Conservation (phyloP, 805 yeast genomes). For the Saturnispora saitoi region DNA sequence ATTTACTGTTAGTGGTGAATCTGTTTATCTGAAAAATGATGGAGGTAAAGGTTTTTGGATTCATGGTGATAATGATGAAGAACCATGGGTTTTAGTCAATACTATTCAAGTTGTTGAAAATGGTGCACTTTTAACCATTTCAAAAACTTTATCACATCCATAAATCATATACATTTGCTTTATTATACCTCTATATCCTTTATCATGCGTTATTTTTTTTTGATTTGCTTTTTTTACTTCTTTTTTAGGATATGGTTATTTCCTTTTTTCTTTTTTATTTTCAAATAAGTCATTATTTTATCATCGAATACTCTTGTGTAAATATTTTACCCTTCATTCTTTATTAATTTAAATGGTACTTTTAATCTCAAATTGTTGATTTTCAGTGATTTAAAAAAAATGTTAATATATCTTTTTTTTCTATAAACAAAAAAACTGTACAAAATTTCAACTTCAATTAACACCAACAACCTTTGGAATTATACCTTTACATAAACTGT, state of each 20-base stretch:
- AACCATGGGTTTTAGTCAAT: constrained; percentile 31
- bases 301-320: too few relatives aligned
- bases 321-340: not conserved
- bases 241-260: not conserved
- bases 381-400: not conserved
- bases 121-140: constrained; percentile 38
- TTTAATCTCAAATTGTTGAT: not conserved
- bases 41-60: constrained; percentile 6
- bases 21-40: constrained; percentile 29
- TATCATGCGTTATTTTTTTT: not conserved
- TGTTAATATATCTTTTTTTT: not conserved
- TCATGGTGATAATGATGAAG: constrained; percentile 25
- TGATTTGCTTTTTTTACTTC: not conserved
- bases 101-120: constrained; percentile 33
- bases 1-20: constrained; percentile 28
- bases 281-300: too few relatives aligned
- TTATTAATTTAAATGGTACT: not conserved
- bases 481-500: constrained; percentile 30
- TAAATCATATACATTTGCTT: constrained; percentile 11
- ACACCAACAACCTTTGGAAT: constrained; percentile 16
- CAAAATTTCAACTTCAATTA: constrained; percentile 4
- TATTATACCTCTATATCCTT: not conserved
- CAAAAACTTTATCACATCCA: constrained; percentile 32
- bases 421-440: constrained; percentile 4
- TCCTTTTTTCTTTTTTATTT: not conserved